Evolutionary conservation across 148 eudicot species (phyloP).

Genomic region (Limonium bicolor): DNA sequence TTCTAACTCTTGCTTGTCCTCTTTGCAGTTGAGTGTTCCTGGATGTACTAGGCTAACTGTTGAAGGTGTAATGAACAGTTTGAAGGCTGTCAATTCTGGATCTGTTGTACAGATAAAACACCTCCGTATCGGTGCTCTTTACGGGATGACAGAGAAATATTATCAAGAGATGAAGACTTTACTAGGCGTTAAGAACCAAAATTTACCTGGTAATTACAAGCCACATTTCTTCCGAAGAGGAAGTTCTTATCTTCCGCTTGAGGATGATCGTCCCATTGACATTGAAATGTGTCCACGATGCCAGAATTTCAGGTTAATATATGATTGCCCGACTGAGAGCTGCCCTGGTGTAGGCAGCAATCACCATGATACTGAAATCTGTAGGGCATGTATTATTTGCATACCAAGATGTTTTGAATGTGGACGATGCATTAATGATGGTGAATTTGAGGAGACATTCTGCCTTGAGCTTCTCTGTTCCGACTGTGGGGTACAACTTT

Average conservation of each 20-base stretch:
- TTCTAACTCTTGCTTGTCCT: background rate
- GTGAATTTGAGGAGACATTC: slow-evolving; percentile 53
- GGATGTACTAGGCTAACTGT: slow-evolving; percentile 58
- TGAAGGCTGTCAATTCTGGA: slow-evolving; percentile 34
- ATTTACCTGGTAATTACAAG: slow-evolving; percentile 12
- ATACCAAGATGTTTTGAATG: slow-evolving; percentile 59
- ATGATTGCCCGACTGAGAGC: slow-evolving; percentile 62
- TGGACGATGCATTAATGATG: slow-evolving; percentile 58
- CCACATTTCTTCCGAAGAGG: slow-evolving; percentile 39
- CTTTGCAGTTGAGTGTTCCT: slow-evolving; percentile 72
- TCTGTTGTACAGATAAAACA: slow-evolving; percentile 38
- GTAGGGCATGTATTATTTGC: slow-evolving; percentile 69
- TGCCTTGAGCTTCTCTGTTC: slow-evolving; percentile 43
- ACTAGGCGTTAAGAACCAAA: slow-evolving; percentile 17
- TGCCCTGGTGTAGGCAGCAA: no score
- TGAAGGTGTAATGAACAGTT: slow-evolving; percentile 38
- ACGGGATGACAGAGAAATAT: slow-evolving; percentile 35
- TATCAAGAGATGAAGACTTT: slow-evolving; percentile 50
- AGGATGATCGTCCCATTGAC: slow-evolving; percentile 74
- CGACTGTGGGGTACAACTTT: slow-evolving; percentile 29
- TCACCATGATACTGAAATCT: slow-evolving; percentile 13
- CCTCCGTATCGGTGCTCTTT: slow-evolving; percentile 53
- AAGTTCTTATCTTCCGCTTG: slow-evolving; percentile 24
- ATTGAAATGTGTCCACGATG: slow-evolving; percentile 72
- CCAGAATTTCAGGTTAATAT: slow-evolving; percentile 47